These are phyloP conservation scores for Diaporthe amygdali DNA, from an alignment of 2,329 filamentous ascomycete genomes.

Conservation along the genomic window DNA sequence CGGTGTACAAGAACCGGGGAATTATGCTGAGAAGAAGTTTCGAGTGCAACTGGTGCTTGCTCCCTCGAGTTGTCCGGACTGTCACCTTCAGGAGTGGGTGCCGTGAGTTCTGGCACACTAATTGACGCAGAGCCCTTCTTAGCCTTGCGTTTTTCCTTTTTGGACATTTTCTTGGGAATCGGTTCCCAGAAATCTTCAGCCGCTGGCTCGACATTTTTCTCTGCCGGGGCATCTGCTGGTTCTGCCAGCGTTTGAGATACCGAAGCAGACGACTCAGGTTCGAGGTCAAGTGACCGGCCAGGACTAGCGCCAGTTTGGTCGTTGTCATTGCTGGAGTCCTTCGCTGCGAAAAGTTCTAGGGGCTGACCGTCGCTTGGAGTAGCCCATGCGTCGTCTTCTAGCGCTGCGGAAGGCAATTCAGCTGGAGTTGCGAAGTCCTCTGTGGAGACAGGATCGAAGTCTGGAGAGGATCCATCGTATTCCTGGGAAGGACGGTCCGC, in stretches of 20 bases:
- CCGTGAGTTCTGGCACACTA: constrained; percentile 1
- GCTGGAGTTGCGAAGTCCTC: constrained; percentile 14
- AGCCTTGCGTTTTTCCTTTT: constrained; percentile 30
- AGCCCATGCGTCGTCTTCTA: background rate
- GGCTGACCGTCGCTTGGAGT: background rate
- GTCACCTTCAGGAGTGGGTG: background rate
- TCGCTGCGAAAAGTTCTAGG: background rate
- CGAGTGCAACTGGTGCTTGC: background rate
- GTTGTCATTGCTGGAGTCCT: constrained; percentile 13
- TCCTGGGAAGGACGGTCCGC: background rate
- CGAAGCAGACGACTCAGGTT: background rate
- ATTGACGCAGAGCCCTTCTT: constrained; percentile 18
- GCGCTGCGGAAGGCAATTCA: background rate
- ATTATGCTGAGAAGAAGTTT: background rate
- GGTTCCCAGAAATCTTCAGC: constrained; percentile 29
- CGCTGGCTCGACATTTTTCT: background rate
- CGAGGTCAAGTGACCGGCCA: constrained; percentile 21
- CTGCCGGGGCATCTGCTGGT: background rate
- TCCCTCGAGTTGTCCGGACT: background rate
- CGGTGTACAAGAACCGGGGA: background rate
- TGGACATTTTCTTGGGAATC: constrained; percentile 35
- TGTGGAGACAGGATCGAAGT: background rate
- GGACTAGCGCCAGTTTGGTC: constrained; percentile 25
- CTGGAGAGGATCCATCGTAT: background rate
- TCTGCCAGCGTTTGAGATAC: constrained; percentile 15